These are phyloP conservation scores for Chiua virens DNA, from an alignment of 768 basidiomycete genomes.

Conservation along the genomic window DNA sequence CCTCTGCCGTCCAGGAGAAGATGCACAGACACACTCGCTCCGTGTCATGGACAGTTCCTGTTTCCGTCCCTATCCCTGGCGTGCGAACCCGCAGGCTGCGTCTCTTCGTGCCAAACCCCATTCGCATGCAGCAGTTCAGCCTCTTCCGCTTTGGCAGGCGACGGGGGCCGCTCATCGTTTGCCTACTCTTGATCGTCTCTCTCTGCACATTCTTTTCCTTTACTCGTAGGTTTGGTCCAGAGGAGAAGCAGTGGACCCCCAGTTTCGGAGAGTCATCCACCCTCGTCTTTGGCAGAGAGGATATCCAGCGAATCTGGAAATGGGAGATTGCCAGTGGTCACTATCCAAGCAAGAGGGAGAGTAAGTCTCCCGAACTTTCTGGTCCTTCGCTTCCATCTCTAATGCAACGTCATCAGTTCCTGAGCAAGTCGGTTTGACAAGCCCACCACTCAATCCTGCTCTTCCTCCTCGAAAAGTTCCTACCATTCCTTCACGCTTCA, in stretches of 20 bases:
- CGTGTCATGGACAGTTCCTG: slow-evolving; percentile 57
- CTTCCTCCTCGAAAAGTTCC: slow-evolving; percentile 56
- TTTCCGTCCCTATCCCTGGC: slow-evolving; percentile 62
- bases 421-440: slow-evolving; percentile 58
- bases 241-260: slow-evolving; percentile 63
- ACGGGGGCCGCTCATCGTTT: slow-evolving; percentile 54
- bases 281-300: slow-evolving; percentile 71
- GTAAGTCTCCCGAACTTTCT: slow-evolving; percentile 45
- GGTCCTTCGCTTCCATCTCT: neutral
- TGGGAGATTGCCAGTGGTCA: slow-evolving; percentile 96
- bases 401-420: slow-evolving; percentile 52
- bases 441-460: slow-evolving; percentile 67
- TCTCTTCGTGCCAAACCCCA: slow-evolving; percentile 59
- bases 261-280: slow-evolving; percentile 64
- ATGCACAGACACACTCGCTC: slow-evolving; percentile 45
- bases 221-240: slow-evolving; percentile 58
- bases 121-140: slow-evolving; percentile 56
- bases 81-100: slow-evolving; percentile 54
- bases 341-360: slow-evolving; percentile 78
- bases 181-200: slow-evolving; percentile 44
- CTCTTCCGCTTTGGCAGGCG: slow-evolving; percentile 58
- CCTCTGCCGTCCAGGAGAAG: slow-evolving; percentile 68
- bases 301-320: slow-evolving; percentile 88
- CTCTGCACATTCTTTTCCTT: slow-evolving; percentile 61
- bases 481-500: slow-evolving; percentile 48